A percentile compares a stretch with the other conserved stretches of the same genome.
Evolutionary conservation across 2,329 filamentous ascomycete species (phyloP).

Genomic region (Corniculantispora saksenae): DNA sequence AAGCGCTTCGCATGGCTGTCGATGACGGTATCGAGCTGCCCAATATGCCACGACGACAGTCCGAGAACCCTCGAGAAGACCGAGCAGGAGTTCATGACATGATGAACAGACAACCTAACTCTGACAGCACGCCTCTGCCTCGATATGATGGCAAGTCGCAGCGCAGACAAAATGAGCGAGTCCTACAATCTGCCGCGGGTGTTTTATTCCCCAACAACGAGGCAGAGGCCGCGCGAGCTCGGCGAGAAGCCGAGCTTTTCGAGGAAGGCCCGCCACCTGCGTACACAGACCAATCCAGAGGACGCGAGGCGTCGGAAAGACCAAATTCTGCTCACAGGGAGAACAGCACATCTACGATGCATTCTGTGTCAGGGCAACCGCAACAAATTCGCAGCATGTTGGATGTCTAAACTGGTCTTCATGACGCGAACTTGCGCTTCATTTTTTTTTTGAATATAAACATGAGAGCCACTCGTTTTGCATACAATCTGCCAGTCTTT

Average conservation of each 20-base stretch:
- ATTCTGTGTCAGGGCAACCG: constrained; percentile 50
- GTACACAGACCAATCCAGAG: constrained; percentile 32
- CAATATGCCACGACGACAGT: constrained; percentile 26
- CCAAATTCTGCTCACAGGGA: constrained; percentile 41
- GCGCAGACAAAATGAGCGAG: constrained; percentile 45
- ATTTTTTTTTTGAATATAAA: neutral
- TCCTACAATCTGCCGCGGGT: constrained; percentile 44
- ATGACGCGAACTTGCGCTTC: neutral
- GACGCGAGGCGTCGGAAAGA: constrained; percentile 29
- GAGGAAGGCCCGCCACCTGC: constrained; percentile 48
- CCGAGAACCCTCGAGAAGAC: constrained; percentile 34
- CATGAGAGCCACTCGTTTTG: neutral
- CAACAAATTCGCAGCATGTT: constrained; percentile 60
- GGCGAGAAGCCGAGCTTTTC: constrained; percentile 41
- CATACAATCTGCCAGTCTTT: neutral
- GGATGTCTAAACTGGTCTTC: constrained; percentile 44
- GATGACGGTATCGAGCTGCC: constrained; percentile 44
- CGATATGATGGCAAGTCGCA: constrained; percentile 47
- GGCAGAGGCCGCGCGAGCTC: constrained; percentile 32
- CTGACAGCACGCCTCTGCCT: constrained; percentile 29
- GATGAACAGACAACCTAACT: constrained; percentile 19
- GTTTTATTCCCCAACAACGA: constrained; percentile 50
- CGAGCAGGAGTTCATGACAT: constrained; percentile 32
- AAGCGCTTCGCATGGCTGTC: constrained; percentile 33
- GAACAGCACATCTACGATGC: constrained; percentile 47